Percentiles rank a stretch among this genome's conserved stretches.
Conservation (phyloP, 2,329 filamentous ascomycete genomes). For the Fusarium sp. region DNA sequence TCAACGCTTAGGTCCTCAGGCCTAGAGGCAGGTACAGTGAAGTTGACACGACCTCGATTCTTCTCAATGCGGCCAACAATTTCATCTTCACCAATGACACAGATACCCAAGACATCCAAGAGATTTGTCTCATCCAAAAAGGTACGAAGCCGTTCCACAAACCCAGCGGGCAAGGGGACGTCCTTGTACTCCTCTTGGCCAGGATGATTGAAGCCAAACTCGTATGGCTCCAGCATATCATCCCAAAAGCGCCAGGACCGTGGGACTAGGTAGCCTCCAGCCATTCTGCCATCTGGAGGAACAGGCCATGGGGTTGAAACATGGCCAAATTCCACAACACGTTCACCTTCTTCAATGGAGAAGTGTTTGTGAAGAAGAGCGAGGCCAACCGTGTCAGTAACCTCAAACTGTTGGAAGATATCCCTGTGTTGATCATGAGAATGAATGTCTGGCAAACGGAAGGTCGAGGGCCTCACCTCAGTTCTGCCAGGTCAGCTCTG, state of each 20-base stretch:
- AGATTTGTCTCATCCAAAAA: not conserved
- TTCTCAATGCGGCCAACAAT: not conserved
- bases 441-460: rapidly evolving
- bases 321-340: not conserved
- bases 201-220: not conserved
- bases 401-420: not conserved
- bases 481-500: not conserved
- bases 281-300: not conserved
- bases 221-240: not conserved
- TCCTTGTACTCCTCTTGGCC: not conserved
- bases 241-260: not conserved
- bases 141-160: not conserved
- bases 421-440: not conserved
- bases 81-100: not conserved
- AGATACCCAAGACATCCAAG: not conserved
- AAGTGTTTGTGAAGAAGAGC: not conserved
- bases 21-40: not conserved
- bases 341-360: not conserved
- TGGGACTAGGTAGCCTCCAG: not conserved
- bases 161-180: not conserved
- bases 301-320: not conserved
- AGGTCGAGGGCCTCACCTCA: not conserved
- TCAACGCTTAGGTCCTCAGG: not conserved
- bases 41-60: not conserved
- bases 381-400: not conserved